phyloP scores from a whole-genome alignment of 116 monocot genomes.

The Phalaenopsis hybrid region DNA sequence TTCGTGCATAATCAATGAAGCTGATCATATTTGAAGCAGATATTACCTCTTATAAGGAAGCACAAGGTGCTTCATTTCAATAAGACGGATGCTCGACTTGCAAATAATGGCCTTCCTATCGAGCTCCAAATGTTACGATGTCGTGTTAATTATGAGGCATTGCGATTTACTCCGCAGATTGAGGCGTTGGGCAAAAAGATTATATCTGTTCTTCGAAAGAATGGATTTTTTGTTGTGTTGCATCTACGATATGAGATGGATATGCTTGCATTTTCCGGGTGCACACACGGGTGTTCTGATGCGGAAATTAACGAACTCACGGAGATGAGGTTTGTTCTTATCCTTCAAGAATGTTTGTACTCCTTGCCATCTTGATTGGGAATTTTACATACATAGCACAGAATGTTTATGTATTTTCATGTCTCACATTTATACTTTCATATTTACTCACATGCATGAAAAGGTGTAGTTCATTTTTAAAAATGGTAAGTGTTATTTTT shows the following conservation, averaged over 20 bases:
- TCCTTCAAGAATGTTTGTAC: neutral
- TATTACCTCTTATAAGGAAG: constrained; percentile 62
- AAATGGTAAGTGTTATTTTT: too few species aligned
- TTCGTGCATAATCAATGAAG: neutral
- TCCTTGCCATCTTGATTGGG: neutral
- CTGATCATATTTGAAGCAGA: constrained; percentile 26
- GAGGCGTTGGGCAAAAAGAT: constrained; percentile 64
- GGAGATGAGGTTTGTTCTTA: constrained; percentile 56
- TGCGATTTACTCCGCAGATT: constrained; percentile 69
- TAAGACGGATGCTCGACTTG: constrained; percentile 81
- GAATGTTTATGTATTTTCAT: too few species aligned
- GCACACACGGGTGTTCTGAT: constrained; percentile 71
- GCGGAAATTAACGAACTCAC: constrained; percentile 66
- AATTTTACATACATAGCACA: too few species aligned
- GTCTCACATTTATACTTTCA: too few species aligned
- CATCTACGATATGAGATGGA: constrained; percentile 98
- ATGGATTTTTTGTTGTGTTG: constrained; percentile 60
- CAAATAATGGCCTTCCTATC: constrained; percentile 70
- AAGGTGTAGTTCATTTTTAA: too few species aligned
- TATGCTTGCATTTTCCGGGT: constrained; percentile 92
- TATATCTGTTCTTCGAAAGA: constrained; percentile 45
- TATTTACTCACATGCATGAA: too few species aligned
- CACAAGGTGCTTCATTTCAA: constrained; percentile 78
- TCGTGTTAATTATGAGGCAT: constrained; percentile 76
- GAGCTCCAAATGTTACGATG: constrained; percentile 70